These are phyloP conservation scores for Penicillium odoratum DNA, from an alignment of 495 filamentous ascomycete genomes.

Conservation along the genomic window DNA sequence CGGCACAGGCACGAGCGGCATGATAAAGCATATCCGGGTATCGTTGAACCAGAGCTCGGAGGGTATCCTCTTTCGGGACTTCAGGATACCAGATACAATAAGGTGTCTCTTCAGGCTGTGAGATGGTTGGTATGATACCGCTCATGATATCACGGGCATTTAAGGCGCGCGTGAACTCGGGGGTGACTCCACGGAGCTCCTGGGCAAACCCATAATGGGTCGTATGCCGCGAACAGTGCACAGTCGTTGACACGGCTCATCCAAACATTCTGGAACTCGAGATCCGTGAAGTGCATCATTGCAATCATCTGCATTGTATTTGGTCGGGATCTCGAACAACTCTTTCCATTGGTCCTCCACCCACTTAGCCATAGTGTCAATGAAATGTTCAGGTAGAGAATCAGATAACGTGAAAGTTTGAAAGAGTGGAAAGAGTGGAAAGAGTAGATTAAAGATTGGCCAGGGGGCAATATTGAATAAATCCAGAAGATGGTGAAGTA, in stretches of 20 bases:
- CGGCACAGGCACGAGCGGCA: constrained; percentile 33
- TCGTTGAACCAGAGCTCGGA: constrained; percentile 11
- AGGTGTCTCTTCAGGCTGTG: constrained; percentile 5
- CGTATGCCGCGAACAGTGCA: constrained; percentile 17
- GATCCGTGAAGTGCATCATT: constrained; percentile 12
- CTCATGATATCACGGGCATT: constrained; percentile 17
- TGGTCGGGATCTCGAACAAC: too few species aligned
- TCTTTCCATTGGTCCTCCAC: too few species aligned
- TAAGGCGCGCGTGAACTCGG: constrained; percentile 13
- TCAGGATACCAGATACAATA: constrained; percentile 19
- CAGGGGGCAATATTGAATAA: too few species aligned
- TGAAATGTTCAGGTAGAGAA: too few species aligned
- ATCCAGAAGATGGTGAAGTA: too few species aligned
- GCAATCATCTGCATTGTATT: constrained; percentile 14
- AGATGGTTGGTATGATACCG: constrained; percentile 12
- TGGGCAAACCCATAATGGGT: constrained; percentile 15
- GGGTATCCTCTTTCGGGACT: constrained; percentile 11
- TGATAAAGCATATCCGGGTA: constrained; percentile 29
- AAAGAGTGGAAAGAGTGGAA: neutral
- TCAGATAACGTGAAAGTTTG: neutral
- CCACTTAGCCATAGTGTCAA: too few species aligned
- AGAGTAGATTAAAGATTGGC: neutral
- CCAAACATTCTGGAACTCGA: constrained; percentile 9
- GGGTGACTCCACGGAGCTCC: constrained; percentile 6
- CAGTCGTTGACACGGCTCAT: constrained; percentile 7